Evolutionary conservation across 352 stramenopile species (phyloP), one percentile per base, ranked within the genome.

Genomic region (Pythium diclinum): DNA sequence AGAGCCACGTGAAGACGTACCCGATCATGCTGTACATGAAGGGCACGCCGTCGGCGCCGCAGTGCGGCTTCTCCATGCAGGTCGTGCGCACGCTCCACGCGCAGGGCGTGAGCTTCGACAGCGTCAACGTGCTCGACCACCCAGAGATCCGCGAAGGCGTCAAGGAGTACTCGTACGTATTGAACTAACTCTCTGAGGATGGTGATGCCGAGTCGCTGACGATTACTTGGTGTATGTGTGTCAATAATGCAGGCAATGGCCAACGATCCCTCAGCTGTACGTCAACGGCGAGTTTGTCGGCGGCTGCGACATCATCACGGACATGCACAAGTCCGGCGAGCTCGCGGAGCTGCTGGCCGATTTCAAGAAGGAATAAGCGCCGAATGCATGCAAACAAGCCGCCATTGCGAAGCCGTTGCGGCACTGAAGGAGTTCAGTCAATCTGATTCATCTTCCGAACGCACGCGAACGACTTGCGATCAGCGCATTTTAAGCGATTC

Each of bases 1-100:
- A 95, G 48, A 94, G 75, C 71, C 86, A 94, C 69, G 86, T 97
- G 34, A 92, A 95, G 68, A 87, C 79, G 64, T 90, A 99, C 79
- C 88, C 79, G 6, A 75, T 99, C 33, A 98, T 99, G 95, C 84
- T 99, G 0, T 99, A 99, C 87, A 99, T 99, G 98, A 99, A 99
- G 79, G 98, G 98, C 59, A 99, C 96, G 63, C 97, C 98, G 36
- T 83, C 82, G 64, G 84, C 92, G 68, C 97, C 98, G 40, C 91
- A 98, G 83, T 99, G 98, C 75, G 97, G 97, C 61, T 99, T 99
- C 75, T 98, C 88, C 49, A 94, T 96, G 72, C 89, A 97, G 71
- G 95, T 99, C 28, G 95, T 99, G 49, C 82, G 93, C 71, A 98
- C 99, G 56, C 73, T 99, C 61, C 88, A 96, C 73, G 76, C 79